These are phyloP conservation scores for Waltergamsia citrina DNA, from an alignment of 2,329 filamentous ascomycete species.

Conservation along the genomic window DNA sequence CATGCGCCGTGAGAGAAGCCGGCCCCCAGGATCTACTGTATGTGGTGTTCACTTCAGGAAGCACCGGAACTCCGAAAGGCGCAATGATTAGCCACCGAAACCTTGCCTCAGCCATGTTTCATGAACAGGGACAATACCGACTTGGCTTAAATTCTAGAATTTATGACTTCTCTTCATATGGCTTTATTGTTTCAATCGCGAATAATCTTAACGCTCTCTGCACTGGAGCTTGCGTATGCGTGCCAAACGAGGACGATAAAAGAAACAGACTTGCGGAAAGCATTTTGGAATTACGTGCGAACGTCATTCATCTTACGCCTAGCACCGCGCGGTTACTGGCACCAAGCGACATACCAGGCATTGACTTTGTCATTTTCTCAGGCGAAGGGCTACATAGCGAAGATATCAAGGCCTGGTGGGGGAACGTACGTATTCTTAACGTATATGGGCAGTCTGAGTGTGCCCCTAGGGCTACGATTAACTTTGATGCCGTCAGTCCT, in stretches of 20 bases:
- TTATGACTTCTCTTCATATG: neutral
- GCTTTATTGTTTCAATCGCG: constrained; percentile 1
- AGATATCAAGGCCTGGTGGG: constrained; percentile 3
- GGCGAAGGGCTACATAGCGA: constrained; percentile 11
- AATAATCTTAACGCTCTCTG: neutral
- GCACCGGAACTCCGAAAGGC: constrained; percentile 14
- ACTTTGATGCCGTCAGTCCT: neutral
- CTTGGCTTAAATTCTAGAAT: neutral
- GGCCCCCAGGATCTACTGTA: constrained; percentile 5
- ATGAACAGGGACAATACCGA: neutral
- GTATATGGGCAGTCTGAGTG: constrained; percentile 3
- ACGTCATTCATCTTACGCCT: no score
- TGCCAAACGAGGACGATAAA: constrained; percentile 10
- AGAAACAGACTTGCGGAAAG: no score
- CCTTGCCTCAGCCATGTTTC: constrained; percentile 6
- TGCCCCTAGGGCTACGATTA: neutral
- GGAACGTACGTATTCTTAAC: neutral
- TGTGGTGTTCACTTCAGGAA: constrained; percentile 7
- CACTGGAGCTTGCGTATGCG: constrained; percentile 1
- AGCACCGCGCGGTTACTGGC: no score
- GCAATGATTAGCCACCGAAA: constrained; percentile 9
- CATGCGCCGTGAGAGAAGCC: neutral
- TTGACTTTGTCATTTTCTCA: no score
- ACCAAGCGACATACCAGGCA: no score
- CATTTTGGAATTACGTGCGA: no score